Conservation (phyloP, 345 rosid genomes). For the Hibiscus mutabilis region DNA sequence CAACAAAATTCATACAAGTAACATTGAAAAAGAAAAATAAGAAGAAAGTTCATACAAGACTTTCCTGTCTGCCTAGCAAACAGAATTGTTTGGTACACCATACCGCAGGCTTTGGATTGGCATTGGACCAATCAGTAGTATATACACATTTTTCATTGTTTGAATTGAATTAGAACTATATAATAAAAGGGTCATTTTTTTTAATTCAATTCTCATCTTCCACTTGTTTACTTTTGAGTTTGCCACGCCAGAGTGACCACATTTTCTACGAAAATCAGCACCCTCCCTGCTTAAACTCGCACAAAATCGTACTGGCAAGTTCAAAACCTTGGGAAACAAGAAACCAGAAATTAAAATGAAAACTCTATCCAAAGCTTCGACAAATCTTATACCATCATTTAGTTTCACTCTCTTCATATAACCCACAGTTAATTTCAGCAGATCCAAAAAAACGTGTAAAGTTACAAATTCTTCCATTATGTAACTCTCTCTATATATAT, state of each 20-base stretch:
- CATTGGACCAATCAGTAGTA: neutral
- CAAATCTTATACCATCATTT: conserved; percentile 16
- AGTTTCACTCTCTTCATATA: conserved; percentile 28
- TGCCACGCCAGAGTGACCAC: neutral
- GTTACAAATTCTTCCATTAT: no score
- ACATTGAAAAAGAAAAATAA: neutral
- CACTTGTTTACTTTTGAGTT: neutral
- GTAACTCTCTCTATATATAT: no score
- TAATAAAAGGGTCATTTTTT: neutral
- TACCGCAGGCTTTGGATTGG: neutral
- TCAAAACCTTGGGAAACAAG: neutral
- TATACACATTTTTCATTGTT: neutral
- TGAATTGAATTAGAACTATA: neutral
- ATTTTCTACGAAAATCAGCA: neutral
- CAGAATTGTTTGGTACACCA: neutral
- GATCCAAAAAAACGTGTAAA: no score
- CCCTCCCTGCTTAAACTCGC: neutral
- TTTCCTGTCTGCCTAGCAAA: neutral
- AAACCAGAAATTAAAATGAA: neutral
- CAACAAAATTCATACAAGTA: neutral
- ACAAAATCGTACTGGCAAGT: neutral
- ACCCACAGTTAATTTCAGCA: no score
- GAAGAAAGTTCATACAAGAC: neutral
- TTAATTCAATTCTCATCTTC: neutral
- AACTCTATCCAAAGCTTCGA: conserved; percentile 24